These are phyloP conservation scores for Globisporangium iwayamae DNA, from an alignment of 352 stramenopile genomes.

Conservation along the genomic window DNA sequence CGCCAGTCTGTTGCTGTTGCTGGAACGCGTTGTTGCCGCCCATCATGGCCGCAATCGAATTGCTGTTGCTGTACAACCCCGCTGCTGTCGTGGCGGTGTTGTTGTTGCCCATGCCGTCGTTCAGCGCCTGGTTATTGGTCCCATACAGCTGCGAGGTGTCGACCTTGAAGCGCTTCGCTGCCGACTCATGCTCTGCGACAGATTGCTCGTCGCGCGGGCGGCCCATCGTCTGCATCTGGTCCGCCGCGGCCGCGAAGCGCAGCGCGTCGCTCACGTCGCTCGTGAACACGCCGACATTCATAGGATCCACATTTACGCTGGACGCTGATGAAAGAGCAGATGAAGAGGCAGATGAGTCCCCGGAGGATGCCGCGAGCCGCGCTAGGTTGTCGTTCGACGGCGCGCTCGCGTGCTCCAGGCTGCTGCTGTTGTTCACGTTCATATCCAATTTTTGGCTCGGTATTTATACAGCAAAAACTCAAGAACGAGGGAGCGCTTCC, in stretches of 20 bases:
- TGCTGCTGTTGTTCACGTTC: conserved; percentile 22
- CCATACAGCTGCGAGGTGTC: not conserved
- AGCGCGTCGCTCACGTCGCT: conserved; percentile 5
- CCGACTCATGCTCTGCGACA: conserved; percentile 5
- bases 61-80: not conserved
- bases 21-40: not conserved
- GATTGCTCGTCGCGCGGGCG: not conserved
- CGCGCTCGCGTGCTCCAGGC: conserved; percentile 10
- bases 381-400: conserved; percentile 2
- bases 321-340: not conserved
- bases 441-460: not conserved
- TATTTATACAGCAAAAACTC: not conserved
- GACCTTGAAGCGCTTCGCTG: conserved; percentile 5
- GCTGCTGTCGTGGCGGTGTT: not conserved
- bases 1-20: not conserved
- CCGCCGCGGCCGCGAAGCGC: not conserved
- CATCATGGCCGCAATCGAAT: not conserved
- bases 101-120: conserved; percentile 10
- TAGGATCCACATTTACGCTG: not conserved
- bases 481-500: no score
- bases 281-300: not conserved
- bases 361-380: not conserved
- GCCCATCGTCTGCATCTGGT: not conserved
- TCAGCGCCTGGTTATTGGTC: not conserved
- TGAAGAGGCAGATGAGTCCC: not conserved